Evolutionary conservation across 345 rosid genomes (phyloP).

Genomic region (Populus alba): DNA sequence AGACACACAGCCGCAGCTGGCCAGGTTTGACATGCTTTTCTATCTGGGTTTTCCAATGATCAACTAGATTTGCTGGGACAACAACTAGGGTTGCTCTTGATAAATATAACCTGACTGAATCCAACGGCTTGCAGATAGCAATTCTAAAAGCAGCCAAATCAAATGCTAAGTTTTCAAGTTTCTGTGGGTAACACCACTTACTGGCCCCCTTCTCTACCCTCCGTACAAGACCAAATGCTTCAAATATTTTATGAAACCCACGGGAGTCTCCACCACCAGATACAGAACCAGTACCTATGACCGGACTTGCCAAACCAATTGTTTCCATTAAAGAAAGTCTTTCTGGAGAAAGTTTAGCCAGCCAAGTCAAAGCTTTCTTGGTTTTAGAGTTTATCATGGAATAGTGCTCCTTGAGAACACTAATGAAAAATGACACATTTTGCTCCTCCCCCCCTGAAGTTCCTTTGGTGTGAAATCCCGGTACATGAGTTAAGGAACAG

Average conservation of each 20-base stretch:
- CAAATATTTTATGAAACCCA: constrained; percentile 60
- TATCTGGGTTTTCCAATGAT: constrained; percentile 93
- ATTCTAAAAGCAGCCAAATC: constrained; percentile 77
- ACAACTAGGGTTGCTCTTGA: constrained; percentile 88
- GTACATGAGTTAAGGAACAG: constrained; percentile 58
- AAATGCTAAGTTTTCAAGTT: constrained; percentile 73
- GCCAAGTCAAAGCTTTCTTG: constrained; percentile 76
- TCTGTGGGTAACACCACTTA: constrained; percentile 74
- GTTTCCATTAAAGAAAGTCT: constrained; percentile 82
- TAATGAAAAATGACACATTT: constrained; percentile 70
- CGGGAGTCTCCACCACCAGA: constrained; percentile 34
- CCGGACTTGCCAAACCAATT: constrained; percentile 67
- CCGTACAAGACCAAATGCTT: constrained; percentile 74
- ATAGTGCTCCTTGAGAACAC: constrained; percentile 67
- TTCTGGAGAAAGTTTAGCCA: constrained; percentile 62
- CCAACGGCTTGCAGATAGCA: constrained; percentile 75
- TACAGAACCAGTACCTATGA: constrained; percentile 40
- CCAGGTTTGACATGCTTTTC: constrained; percentile 69
- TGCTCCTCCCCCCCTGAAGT: constrained; percentile 51
- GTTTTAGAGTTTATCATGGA: constrained; percentile 45
- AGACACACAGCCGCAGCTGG: constrained; percentile 70
- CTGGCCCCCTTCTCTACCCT: constrained; percentile 56
- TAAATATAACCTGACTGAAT: constrained; percentile 71
- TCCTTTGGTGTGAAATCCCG: constrained; percentile 72
- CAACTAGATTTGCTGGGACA: constrained; percentile 87